A percentile compares a stretch with the other conserved stretches of the same genome.
Conservation (phyloP, 73 alveolate species). For the Uronychia binucleata region DNA sequence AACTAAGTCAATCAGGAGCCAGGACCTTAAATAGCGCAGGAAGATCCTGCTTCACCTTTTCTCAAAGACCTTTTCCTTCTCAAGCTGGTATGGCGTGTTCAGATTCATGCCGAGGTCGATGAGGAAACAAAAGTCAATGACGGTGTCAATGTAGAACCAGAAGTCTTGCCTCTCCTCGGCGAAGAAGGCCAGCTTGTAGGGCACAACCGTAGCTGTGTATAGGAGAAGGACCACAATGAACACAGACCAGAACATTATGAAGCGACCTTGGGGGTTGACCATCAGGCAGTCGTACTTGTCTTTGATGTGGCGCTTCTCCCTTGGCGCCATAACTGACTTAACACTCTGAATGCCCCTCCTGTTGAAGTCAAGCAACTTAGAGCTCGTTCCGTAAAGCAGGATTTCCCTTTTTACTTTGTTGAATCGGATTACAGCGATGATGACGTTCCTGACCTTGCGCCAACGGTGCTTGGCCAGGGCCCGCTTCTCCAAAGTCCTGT, state of each 20-base stretch:
- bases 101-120: slow-evolving; percentile 49
- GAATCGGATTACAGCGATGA: slow-evolving; percentile 16
- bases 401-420: slow-evolving; percentile 23
- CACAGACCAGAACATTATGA: slow-evolving; percentile 36
- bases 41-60: slow-evolving; percentile 52
- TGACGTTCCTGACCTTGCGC: slow-evolving; percentile 34
- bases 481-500: too few species aligned
- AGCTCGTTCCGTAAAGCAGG: slow-evolving; percentile 46
- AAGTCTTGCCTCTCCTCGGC: slow-evolving; percentile 5
- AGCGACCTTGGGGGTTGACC: slow-evolving; percentile 37
- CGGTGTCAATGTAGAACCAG: slow-evolving; percentile 35
- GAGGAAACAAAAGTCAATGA: slow-evolving; percentile 37
- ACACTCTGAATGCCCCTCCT: slow-evolving; percentile 39
- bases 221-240: slow-evolving; percentile 41
- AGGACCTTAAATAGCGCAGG: slow-evolving; percentile 54
- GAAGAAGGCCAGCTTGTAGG: slow-evolving; percentile 50
- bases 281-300: slow-evolving; percentile 8
- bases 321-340: slow-evolving; percentile 45
- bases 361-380: slow-evolving; percentile 24
- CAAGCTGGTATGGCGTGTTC: slow-evolving; percentile 19
- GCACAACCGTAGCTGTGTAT: slow-evolving; percentile 62
- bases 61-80: slow-evolving; percentile 61
- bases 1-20: slow-evolving; percentile 70
- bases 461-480: slow-evolving; percentile 28
- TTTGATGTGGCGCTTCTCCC: background rate